phyloP scores from a whole-genome alignment of 176 grass and related monocot species.

The Cenchrus purpureus region DNA sequence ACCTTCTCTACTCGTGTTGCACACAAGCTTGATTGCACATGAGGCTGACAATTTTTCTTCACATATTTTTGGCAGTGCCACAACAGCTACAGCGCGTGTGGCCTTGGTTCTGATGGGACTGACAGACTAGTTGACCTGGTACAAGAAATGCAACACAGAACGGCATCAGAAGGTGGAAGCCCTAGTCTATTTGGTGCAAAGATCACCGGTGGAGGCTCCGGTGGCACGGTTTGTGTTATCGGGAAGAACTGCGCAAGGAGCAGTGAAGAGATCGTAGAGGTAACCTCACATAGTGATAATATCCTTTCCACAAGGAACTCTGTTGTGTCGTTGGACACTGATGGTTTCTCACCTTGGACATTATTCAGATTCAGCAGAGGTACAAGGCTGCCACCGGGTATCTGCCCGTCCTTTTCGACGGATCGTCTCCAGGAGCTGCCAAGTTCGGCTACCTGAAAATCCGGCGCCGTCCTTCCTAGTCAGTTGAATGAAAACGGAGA shows the following conservation, averaged over 20 bases:
- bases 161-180: conserved; percentile 8
- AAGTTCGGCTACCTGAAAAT: conserved; percentile 90
- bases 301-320: neutral
- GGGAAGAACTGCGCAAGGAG: conserved; percentile 70
- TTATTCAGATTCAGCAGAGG: conserved; percentile 81
- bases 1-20: neutral
- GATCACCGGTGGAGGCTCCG: conserved; percentile 78
- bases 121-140: conserved; percentile 72
- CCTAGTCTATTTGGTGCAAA: conserved; percentile 69
- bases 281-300: neutral
- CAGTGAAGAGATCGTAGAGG: conserved; percentile 71
- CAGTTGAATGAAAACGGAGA: neutral
- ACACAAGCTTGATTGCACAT: neutral
- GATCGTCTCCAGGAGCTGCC: conserved; percentile 82
- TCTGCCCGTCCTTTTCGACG: conserved; percentile 72
- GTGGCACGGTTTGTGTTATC: conserved; percentile 65
- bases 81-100: conserved; percentile 89
- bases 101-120: conserved; percentile 84
- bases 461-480: conserved; percentile 13
- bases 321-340: neutral
- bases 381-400: conserved; percentile 86
- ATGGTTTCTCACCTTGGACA: neutral
- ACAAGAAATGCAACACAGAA: conserved; percentile 74
- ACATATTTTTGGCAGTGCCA: conserved; percentile 66
- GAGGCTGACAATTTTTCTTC: neutral